phyloP scores from a whole-genome alignment of 2,329 filamentous ascomycete genomes.

The Whalleya microplaca region DNA sequence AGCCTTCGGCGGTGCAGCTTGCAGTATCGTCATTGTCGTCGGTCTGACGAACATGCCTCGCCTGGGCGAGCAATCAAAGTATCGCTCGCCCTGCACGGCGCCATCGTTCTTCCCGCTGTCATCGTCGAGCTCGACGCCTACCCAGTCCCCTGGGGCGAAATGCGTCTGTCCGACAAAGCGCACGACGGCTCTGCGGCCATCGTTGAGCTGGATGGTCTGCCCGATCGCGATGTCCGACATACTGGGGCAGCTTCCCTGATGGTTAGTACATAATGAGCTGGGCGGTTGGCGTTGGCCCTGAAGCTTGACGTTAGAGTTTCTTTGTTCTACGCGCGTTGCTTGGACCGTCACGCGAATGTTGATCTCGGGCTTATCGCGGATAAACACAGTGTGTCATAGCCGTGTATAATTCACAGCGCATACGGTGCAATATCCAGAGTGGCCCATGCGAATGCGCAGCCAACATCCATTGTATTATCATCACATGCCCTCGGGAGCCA shows the following conservation, averaged over 20 bases:
- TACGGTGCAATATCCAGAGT: neutral
- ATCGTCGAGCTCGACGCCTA: slow-evolving; percentile 86
- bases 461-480: neutral
- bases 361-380: slow-evolving; percentile 17
- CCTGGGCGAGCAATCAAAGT: slow-evolving; percentile 82
- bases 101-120: slow-evolving; percentile 92
- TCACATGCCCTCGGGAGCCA: neutral
- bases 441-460: neutral
- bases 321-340: slow-evolving; percentile 15
- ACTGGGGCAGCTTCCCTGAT: slow-evolving; percentile 33
- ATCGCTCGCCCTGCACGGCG: slow-evolving; percentile 82
- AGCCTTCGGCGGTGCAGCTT: slow-evolving; percentile 47
- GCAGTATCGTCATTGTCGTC: slow-evolving; percentile 64
- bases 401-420: neutral
- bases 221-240: slow-evolving; percentile 67
- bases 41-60: slow-evolving; percentile 85
- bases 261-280: slow-evolving; percentile 32
- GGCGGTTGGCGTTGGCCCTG: slow-evolving; percentile 16
- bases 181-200: slow-evolving; percentile 76
- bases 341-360: slow-evolving; percentile 21
- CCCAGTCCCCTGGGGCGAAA: slow-evolving; percentile 84
- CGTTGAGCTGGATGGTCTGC: slow-evolving; percentile 77
- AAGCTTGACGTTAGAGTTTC: slow-evolving; percentile 17
- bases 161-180: slow-evolving; percentile 80
- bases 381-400: slow-evolving; percentile 7